Base-by-base conservation (phyloP, 73 alveolate genomes). In the Urostyla sp. region DNA sequence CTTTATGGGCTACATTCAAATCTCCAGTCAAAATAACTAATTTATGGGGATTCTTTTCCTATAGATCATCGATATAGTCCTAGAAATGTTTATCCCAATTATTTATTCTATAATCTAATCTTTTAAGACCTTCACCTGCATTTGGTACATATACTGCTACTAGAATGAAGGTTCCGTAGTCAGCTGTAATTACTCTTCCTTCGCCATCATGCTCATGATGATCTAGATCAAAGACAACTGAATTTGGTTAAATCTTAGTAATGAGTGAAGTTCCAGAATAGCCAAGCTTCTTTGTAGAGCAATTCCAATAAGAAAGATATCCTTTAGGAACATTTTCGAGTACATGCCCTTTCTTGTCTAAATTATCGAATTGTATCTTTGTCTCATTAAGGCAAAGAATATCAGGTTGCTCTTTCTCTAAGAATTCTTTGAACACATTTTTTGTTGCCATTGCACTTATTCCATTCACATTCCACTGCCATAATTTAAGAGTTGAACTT, bases 61-160 rank as follows among this genome's bases (percentile, higher is more conserved):
- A 38, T 11, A 95, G 75, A 1, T 74, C 40, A 34, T 84, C 79
- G 13, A 95, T 53, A 80, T 79, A 91, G 4, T 88, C 61, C 57
- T 59, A 67, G 83, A 95, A 94, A 60, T 91, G 98, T 36, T 44
- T 49, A 72, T 95, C 98, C 99, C 99, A 95, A 73, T 95, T 96
- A 5, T 89, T 75, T 0, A 84, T 72, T 60, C 98, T 76, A 82
- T 94, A 95, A 72, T 80, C 94, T 10, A 95, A 73, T 66, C 80
- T 36, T 44, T 16, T 40, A 21, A 66, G 31, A 18, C 8, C 38
- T 21, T 55, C 76, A 21, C 95, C 95, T 13, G 93, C 49, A 75
- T 88, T 88, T 0, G 95, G 95, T 26, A 85, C 89, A 85, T 88
- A 88, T 13, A 77, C 89, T 15, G 67, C 34, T 11, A 88, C 72